Base-by-base conservation (phyloP, 1,139 yeast genomes). In the Hemisphaericaspora xylofermentans region DNA sequence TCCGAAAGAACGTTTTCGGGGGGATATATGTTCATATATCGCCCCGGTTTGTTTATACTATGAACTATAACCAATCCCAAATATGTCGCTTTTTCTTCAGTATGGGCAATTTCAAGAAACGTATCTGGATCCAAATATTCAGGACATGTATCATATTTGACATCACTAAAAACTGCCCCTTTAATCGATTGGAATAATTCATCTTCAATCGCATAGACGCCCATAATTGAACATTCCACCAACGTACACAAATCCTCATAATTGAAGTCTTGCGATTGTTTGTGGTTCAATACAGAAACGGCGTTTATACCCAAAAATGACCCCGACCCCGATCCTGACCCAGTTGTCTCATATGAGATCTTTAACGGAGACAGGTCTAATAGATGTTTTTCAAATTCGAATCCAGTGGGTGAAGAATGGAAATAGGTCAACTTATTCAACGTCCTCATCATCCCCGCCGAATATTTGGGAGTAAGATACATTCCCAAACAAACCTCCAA, bases 201-300 rank as follows among this genome's bases (percentile, higher is more conserved):
- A 29, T 52, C 41, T 2, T 56, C 55, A 1, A 72, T 53, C 0
- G 66, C 50, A 44, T 72, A 71, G 0, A 82, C 38, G 0, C 78
- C 84, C 40, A 80, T 75, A 2, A 80, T 64, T 0, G 82, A 70
- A 1, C 82, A 73, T 44, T 82, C 88, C 8, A 82, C 46, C 49
- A 79, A 65, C 9, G 62, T 56, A 8, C 58, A 51, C 1, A 80
- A 43, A 50, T 78, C 82, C 1, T 57, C 60, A 12, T 54, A 52
- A 38, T 64, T 50, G 29, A 78, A 50, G 29, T 62, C 45, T 5
- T 43, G 15, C 2, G 43, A 52, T 1, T 46, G 35, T 18, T 64
- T 64, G 39, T 64, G 58, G 40, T 72, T 71, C 15, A 75, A 48
- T 2, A 74, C 54, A 0, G 70, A 50, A 1, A 74, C 59, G 2